phyloP scores from a whole-genome alignment of 169 alveolate species.

The Perkinsus chesapeaki region DNA sequence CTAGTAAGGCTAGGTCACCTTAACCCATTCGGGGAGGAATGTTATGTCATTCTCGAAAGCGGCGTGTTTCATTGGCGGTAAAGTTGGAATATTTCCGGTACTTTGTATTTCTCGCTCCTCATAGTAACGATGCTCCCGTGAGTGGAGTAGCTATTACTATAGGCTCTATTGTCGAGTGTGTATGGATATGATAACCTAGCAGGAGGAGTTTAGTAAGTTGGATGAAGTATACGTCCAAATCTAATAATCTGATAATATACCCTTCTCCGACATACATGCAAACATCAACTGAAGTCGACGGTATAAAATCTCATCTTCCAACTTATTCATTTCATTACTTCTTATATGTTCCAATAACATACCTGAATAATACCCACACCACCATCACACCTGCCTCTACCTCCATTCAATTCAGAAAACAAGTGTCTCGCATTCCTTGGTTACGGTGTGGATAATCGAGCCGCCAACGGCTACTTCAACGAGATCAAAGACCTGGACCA shows the following conservation, averaged over 20 bases:
- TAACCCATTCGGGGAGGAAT: not conserved
- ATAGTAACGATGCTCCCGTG: too few species aligned
- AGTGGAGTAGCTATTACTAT: too few species aligned
- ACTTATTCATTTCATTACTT: not conserved
- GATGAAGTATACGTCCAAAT: too few species aligned
- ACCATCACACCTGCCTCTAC: not conserved
- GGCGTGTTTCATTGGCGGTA: too few species aligned
- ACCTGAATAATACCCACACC: not conserved
- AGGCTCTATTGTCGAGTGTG: too few species aligned
- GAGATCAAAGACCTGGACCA: not conserved
- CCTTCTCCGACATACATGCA: not conserved
- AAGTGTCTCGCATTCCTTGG: not conserved
- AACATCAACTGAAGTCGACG: not conserved
- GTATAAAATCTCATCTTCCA: not conserved
- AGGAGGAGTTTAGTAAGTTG: too few species aligned
- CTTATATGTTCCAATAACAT: not conserved
- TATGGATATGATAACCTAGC: too few species aligned
- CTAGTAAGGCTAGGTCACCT: not conserved
- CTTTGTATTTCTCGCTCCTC: too few species aligned
- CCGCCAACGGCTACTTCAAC: not conserved
- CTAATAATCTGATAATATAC: too few species aligned
- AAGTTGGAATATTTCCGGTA: too few species aligned
- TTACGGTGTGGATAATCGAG: not conserved
- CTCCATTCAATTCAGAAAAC: not conserved
- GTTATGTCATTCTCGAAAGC: too few species aligned